Base-by-base conservation (phyloP, 2,329 filamentous ascomycete genomes). In the Celoporthe dispersa region DNA sequence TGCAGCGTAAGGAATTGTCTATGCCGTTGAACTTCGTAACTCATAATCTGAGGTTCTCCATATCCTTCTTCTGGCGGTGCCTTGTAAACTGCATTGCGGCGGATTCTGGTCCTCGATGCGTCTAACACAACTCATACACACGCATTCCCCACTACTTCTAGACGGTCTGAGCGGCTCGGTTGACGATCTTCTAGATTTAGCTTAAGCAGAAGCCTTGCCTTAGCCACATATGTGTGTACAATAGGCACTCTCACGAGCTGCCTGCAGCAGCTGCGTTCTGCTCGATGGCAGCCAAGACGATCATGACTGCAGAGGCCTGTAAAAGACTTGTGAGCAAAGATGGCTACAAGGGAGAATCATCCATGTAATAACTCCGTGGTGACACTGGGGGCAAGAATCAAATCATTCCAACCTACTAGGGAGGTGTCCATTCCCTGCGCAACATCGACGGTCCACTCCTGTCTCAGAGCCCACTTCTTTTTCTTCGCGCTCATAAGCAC, bases 261-360 rank as follows among this genome's bases (percentile, higher is more conserved):
- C 35, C n/a, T 62, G 31, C 33, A 2, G 31, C 59, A 41, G 19
- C 2, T 6, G 35, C 25, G 22, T 16, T 8, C 22, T 39, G 60
- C n/a, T 41, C 60, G n/a, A 41, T 16, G 3, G 22, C 60, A 41
- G 35, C 60, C 25, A 63, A 14, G 19, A 63, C 60, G n/a, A 63
- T 7, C n/a, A 63, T 41, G 60, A 63, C 31, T 28, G 60, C 22
- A 44, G 35, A 39, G n/a, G 60, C 60, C 60, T 62, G 14, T 25
- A 9, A 55, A 28, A 28, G 25, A 48, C 25, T 12, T 2, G 35
- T 25, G 8, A 39, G 22, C 35, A 39, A 41, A 39, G 9, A 61
- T n/a, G n/a, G n/a, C 2, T n/a, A 16, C 55, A 60, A 37, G 19
- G 19, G 28, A 59, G 9, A 28, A 59, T 6, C 5, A 16, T 35